Evolutionary conservation across 1,139 yeast genomes (phyloP).

Genomic region (Casaregolazyma suthepensis): DNA sequence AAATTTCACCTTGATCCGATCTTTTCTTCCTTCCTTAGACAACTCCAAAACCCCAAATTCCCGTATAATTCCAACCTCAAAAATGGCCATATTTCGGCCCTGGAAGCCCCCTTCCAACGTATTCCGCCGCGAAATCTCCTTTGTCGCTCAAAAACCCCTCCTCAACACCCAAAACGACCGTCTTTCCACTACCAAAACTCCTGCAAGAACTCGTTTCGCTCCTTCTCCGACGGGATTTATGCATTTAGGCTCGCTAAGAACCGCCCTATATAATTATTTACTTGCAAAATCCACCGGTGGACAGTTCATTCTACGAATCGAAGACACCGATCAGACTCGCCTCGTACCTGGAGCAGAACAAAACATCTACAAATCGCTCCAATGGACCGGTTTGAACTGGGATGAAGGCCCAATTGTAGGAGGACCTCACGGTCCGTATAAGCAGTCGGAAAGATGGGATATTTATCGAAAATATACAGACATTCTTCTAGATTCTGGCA

Average conservation of each 20-base stretch:
- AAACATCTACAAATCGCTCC: slow-evolving; percentile 65
- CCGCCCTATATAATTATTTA: slow-evolving; percentile 85
- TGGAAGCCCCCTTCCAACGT: not conserved
- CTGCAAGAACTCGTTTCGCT: slow-evolving; percentile 89
- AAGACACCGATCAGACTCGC: slow-evolving; percentile 84
- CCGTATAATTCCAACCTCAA: not conserved
- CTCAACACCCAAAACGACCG: not conserved
- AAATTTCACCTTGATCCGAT: not conserved
- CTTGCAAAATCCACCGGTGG: slow-evolving; percentile 79
- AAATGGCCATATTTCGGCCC: not conserved
- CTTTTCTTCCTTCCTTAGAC: not conserved
- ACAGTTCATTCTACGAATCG: slow-evolving; percentile 71
- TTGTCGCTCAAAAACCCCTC: not conserved
- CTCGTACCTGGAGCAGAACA: slow-evolving; percentile 76
- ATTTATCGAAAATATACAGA: slow-evolving; percentile 59
- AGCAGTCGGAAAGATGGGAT: slow-evolving; percentile 71
- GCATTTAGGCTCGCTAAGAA: slow-evolving; percentile 87
- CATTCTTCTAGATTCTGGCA: slow-evolving; percentile 51
- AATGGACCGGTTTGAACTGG: slow-evolving; percentile 68
- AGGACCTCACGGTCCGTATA: slow-evolving; percentile 55
- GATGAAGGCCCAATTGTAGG: slow-evolving; percentile 81
- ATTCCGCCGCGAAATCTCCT: not conserved
- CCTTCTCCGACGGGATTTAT: slow-evolving; percentile 96
- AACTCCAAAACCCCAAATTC: not conserved
- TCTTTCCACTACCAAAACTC: slow-evolving; percentile 36